Evolutionary conservation across 768 basidiomycete genomes (phyloP).

Genomic region (Suillus spraguei): DNA sequence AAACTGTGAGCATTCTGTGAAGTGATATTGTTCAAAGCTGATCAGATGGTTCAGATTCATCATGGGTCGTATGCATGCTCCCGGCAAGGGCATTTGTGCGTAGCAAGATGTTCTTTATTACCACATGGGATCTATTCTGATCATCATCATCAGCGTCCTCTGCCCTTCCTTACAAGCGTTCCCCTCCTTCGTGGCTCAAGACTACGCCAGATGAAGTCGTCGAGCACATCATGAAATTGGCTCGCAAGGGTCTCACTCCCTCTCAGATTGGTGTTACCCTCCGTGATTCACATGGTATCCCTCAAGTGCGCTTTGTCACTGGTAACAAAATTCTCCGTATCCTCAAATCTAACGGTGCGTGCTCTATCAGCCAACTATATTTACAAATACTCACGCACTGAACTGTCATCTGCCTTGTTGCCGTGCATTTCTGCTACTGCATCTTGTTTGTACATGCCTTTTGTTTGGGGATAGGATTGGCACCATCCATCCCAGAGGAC

Average conservation of each 20-base stretch:
- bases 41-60: conserved; percentile 36
- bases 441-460: conserved; percentile 32
- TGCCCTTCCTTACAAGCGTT: conserved; percentile 95
- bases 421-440: conserved; percentile 13
- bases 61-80: conserved; percentile 99
- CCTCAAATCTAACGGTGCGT: conserved; percentile 89
- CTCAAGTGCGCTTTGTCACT: conserved; percentile 97
- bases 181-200: conserved; percentile 97
- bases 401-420: neutral
- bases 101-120: conserved; percentile 27
- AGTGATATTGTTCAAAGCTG: conserved; percentile 19
- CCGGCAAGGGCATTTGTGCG: conserved; percentile 99
- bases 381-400: conserved; percentile 28
- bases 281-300: conserved; percentile 97
- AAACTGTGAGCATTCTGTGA: conserved; percentile 38
- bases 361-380: conserved; percentile 5
- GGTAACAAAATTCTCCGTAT: conserved; percentile 99
- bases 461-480: conserved; percentile 83
- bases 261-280: conserved; percentile 98
- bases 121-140: neutral
- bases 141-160: conserved; percentile 65
- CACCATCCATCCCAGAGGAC: conserved; percentile 97
- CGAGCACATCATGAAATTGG: conserved; percentile 96
- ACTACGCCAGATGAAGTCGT: conserved; percentile 92
- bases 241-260: conserved; percentile 95